Evolutionary conservation across 805 yeast genomes (phyloP).

Genomic region (Metschnikowia rubicola): DNA sequence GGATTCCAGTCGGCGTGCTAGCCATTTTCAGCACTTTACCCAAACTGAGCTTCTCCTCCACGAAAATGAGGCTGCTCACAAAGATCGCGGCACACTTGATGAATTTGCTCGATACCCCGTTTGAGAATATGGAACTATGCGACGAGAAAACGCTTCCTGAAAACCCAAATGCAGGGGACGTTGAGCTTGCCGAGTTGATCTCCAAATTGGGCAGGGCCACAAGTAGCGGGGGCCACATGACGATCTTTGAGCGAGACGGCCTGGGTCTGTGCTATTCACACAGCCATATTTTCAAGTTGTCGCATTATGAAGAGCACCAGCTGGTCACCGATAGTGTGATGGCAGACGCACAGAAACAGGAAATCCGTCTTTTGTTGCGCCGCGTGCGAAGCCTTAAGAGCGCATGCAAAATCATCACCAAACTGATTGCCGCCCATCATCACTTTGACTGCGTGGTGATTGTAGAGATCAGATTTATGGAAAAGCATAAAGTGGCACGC

Average conservation of each 20-base stretch:
- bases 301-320: slow-evolving; percentile 17
- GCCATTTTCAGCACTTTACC: slow-evolving; percentile 54
- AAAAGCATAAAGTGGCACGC: slow-evolving; percentile 26
- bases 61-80: slow-evolving; percentile 34
- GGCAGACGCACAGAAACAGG: slow-evolving; percentile 1
- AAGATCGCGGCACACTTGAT: slow-evolving; percentile 41
- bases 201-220: slow-evolving; percentile 57
- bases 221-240: slow-evolving; percentile 34
- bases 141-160: slow-evolving; percentile 6
- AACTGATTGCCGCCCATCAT: slow-evolving; percentile 31
- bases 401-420: slow-evolving; percentile 43
- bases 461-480: slow-evolving; percentile 49
- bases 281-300: slow-evolving; percentile 44
- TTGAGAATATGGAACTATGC: slow-evolving; percentile 14
- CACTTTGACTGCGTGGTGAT: slow-evolving; percentile 46
- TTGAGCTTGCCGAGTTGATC: slow-evolving; percentile 30
- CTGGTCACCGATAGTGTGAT: slow-evolving; percentile 3
- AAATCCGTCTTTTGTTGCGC: slow-evolving; percentile 25
- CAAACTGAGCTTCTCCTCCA: slow-evolving; percentile 33
- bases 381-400: slow-evolving; percentile 38
- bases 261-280: slow-evolving; percentile 60
- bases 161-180: slow-evolving; percentile 12
- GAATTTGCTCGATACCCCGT: slow-evolving; percentile 36
- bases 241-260: slow-evolving; percentile 61
- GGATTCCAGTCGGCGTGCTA: slow-evolving; percentile 52